A percentile compares a stretch with the other conserved stretches of the same genome.
Conservation (phyloP, 345 rosid species). For the Xanthoceras sorbifolium region DNA sequence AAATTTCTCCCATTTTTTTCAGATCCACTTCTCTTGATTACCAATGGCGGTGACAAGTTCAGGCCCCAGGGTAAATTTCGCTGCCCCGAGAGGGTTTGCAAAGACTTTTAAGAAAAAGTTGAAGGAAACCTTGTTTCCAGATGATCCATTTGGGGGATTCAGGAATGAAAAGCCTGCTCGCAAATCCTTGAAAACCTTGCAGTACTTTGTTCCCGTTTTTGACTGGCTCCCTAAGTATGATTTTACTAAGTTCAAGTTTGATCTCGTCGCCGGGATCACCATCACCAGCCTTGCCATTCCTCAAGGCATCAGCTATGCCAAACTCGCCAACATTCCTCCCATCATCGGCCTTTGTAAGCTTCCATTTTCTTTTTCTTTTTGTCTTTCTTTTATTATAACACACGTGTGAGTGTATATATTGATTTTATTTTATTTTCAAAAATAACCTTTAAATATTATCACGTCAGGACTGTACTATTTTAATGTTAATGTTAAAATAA, state of each 20-base stretch:
- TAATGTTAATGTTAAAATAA: too few relatives aligned
- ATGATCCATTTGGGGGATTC: constrained; percentile 74
- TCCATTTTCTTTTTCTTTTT: too few relatives aligned
- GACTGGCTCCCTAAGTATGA: constrained; percentile 79
- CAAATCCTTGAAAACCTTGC: constrained; percentile 36
- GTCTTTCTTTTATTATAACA: too few relatives aligned
- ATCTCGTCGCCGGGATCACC: constrained; percentile 88
- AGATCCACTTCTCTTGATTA: too few relatives aligned
- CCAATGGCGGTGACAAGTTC: constrained; percentile 27
- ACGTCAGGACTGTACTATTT: too few relatives aligned
- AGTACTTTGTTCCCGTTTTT: constrained; percentile 76
- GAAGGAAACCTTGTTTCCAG: constrained; percentile 79
- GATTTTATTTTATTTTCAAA: neutral
- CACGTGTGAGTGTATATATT: too few relatives aligned
- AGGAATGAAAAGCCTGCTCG: constrained; percentile 21
- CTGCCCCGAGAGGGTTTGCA: constrained; percentile 48
- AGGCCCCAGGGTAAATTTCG: constrained; percentile 47
- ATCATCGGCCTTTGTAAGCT: constrained; percentile 81
- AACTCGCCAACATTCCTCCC: constrained; percentile 76
- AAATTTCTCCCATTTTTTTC: neutral
- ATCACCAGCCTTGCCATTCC: constrained; percentile 91
- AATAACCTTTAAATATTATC: too few relatives aligned
- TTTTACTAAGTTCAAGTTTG: constrained; percentile 46
- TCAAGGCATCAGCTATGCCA: constrained; percentile 95
- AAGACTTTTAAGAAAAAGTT: constrained; percentile 48